Base-by-base conservation (phyloP, 2,329 filamentous ascomycete species). In the Diplodia corticola region DNA sequence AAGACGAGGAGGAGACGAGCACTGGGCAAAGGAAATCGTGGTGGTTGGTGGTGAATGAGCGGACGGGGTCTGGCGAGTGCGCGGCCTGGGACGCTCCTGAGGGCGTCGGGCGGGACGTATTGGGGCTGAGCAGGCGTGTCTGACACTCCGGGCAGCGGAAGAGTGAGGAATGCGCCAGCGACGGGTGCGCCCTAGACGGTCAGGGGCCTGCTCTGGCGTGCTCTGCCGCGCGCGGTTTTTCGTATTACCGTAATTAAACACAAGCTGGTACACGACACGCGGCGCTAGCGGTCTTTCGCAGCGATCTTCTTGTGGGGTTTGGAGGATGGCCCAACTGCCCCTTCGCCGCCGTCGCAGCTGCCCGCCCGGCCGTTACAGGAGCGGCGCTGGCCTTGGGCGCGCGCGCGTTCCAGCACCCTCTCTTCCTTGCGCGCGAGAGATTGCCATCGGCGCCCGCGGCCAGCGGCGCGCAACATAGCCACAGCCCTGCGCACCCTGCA, bases 101-200 rank as follows among this genome's bases (percentile, higher is more conserved):
- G 50, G 63, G 51, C 63, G 53, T 37, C 37, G 51, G 53, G 51
- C 63, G 53, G 33, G 64, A 60, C 35, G 35, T 54, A 35, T 54
- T 65, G 50, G 64, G 64, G 64, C 64, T 66, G 64, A 66, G 64
- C 64, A 66, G 28, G 54, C 48, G 44, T 61, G 57, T 61, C 57
- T 61, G 57, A 61, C 57, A 61, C 44, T 61, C 26, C 57, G 57
- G 55, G 37, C 55, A 30, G 37, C 55, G 55, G 55, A 60, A 49
- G 55, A 60, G 57, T 49, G 57, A 61, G 57, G 57, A 61, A 61
- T 61, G 44, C 57, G 57, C 55, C 44, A 49, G 57, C 57, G 15
- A 60, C 55, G 37, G 17, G 55, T 46, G 37, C 55, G 57, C 48
- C 57, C 44, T 49, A 60, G 57, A 49, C 57, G 35, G 57, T 61